A percentile compares a stretch with the other conserved stretches of the same genome.
Conservation (phyloP, 2,329 filamentous ascomycete species). For the Chlorencoelia australis region DNA sequence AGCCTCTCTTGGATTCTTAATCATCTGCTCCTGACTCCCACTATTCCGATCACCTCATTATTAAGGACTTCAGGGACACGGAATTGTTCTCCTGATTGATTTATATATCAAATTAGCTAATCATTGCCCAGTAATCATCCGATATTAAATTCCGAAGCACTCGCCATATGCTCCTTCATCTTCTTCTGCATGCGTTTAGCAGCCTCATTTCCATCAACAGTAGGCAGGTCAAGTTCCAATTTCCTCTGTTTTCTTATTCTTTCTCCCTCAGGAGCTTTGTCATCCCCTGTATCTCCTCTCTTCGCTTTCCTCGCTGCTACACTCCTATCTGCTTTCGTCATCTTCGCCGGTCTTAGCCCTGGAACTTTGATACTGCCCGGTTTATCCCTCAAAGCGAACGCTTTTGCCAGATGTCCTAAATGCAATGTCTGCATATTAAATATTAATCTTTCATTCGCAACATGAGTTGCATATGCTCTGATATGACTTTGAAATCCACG, state of each 20-base stretch:
- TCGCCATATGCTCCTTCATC: slow-evolving; percentile 45
- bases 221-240: slow-evolving; percentile 29
- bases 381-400: slow-evolving; percentile 79
- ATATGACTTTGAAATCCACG: slow-evolving; percentile 88
- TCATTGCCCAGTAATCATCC: too few species aligned
- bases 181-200: slow-evolving; percentile 57
- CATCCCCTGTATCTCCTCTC: slow-evolving; percentile 27
- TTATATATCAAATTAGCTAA: too few species aligned
- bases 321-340: slow-evolving; percentile 32
- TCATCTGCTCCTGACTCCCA: too few species aligned
- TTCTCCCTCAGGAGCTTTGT: slow-evolving; percentile 27
- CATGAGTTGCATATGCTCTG: slow-evolving; percentile 88
- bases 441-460: slow-evolving; percentile 70
- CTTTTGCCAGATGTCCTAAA: slow-evolving; percentile 87
- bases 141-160: slow-evolving; percentile 59
- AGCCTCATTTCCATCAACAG: slow-evolving; percentile 43
- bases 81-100: too few species aligned
- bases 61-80: too few species aligned
- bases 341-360: slow-evolving; percentile 32
- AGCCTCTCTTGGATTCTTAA: too few species aligned
- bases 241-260: slow-evolving; percentile 28
- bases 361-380: slow-evolving; percentile 67
- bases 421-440: slow-evolving; percentile 92
- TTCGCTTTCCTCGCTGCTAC: slow-evolving; percentile 28
- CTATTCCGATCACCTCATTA: too few species aligned